These are phyloP conservation scores for Rosa multiflora DNA, from an alignment of 306 rosid species.

Conservation along the genomic window DNA sequence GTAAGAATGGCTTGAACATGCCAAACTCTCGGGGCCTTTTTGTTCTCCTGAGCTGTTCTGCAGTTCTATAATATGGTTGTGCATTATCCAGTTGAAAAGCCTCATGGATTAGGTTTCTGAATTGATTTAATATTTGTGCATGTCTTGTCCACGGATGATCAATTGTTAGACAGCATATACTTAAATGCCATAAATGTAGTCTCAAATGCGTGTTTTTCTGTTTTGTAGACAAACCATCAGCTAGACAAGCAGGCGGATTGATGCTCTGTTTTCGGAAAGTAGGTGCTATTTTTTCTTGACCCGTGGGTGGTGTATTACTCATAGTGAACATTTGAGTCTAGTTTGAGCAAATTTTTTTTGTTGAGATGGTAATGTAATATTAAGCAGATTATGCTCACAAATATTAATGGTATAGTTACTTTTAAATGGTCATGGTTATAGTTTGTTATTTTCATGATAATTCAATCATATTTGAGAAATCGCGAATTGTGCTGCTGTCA, in stretches of 20 bases:
- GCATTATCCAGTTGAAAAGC: not conserved
- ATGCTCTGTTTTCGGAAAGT: slow-evolving; percentile 1
- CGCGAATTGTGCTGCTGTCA: not conserved
- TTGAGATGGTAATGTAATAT: slow-evolving; percentile 19
- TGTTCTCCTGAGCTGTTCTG: not conserved
- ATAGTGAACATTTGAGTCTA: slow-evolving; percentile 9
- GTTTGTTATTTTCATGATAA: not conserved
- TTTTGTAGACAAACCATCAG: not conserved
- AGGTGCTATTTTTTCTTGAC: not conserved
- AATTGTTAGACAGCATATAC: not conserved
- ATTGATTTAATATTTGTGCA: not conserved
- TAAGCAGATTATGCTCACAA: slow-evolving; percentile 7
- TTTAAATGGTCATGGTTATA: not conserved
- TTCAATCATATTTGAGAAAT: not conserved
- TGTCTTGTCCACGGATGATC: not conserved
- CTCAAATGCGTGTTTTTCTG: not conserved
- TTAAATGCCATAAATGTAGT: not conserved
- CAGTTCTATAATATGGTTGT: not conserved
- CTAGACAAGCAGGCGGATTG: not conserved
- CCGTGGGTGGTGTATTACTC: slow-evolving; percentile 8
- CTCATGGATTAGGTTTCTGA: not conserved
- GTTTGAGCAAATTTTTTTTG: slow-evolving; percentile 2
- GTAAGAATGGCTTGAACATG: not conserved
- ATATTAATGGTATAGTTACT: slow-evolving; percentile 9
- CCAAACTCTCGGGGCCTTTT: not conserved